Percentiles rank a stretch among this genome's conserved stretches.
phyloP scores from a whole-genome alignment of 306 rosid species.

The Vigna nakashimae region DNA sequence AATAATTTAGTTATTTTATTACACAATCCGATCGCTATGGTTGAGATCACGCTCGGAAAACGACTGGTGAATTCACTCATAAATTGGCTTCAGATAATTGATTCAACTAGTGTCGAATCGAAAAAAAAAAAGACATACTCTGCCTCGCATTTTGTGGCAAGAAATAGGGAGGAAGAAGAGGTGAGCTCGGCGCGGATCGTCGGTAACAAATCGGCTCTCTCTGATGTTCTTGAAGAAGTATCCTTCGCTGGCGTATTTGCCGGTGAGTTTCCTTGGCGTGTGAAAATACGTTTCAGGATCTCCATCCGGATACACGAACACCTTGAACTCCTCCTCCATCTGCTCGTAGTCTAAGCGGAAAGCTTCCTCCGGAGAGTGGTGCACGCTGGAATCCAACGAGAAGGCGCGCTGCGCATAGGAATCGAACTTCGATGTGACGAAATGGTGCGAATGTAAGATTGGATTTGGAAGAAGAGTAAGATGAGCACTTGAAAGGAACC shows the following conservation, averaged over 20 bases:
- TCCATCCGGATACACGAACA: conserved; percentile 45
- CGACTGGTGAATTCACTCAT: background rate
- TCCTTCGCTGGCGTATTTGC: conserved; percentile 42
- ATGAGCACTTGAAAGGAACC: background rate
- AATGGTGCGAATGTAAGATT: background rate
- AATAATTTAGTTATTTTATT: conserved; percentile 4
- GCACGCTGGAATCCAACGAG: background rate
- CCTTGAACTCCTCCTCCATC: conserved; percentile 50
- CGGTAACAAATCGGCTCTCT: conserved; percentile 42
- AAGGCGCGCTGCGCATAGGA: background rate
- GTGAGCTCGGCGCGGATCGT: conserved; percentile 44
- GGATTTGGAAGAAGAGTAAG: background rate
- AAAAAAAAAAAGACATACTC: conserved; percentile 9
- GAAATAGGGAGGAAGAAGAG: conserved; percentile 52
- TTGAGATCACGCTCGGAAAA: background rate
- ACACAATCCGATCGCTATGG: background rate
- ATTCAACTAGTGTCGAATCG: background rate
- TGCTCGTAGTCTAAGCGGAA: conserved; percentile 27
- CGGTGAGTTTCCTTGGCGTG: conserved; percentile 42
- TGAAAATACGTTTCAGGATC: conserved; percentile 39
- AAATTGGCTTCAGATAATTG: background rate
- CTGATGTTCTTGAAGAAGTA: conserved; percentile 50
- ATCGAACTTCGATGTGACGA: background rate
- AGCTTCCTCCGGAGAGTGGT: conserved; percentile 35
- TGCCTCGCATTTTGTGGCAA: conserved; percentile 48